Evolutionary conservation across 2,329 filamentous ascomycete genomes (phyloP), one percentile per base, ranked within the genome.

Genomic region (Fusarium tupiense): DNA sequence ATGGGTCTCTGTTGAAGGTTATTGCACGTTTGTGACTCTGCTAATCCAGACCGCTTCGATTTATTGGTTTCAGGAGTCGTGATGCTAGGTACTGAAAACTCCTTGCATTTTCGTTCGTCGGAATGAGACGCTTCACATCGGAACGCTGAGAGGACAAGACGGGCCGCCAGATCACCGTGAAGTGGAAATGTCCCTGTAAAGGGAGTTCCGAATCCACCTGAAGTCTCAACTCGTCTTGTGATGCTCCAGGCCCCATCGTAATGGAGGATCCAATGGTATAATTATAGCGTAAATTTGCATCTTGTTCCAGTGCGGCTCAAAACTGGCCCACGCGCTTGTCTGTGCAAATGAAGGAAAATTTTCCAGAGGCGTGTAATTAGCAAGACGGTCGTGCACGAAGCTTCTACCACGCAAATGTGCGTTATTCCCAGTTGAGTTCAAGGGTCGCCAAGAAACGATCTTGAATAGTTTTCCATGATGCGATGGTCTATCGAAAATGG

Each of bases 281-380:
- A 78, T 78, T 74, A 77, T 77, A 77, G 74, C 74, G 76, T 78
- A 77, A 78, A 66, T 65, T 73, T 72, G 68, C 72, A 69, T 63
- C 76, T 65, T 71, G 54, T 74, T 66, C 60, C 60, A 66, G 71
- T 78, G 76, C 74, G 76, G 76, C 76, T 78, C 76, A 75, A 75
- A 70, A 69, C 52, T 69, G 64, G 65, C 16, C 72, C 65, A 49
- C 35, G 64, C 61, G 43, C 56, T 40, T 64, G 56, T 52, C 37
- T 62, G 37, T 56, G 54, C 69, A 53, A 70, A 49, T 29, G 52
- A 47, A 52, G 63, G 59, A 69, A 69, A 49, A 31, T 65, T 70
- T 57, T 72, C 53, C 31, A 29, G 35, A 56, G 71, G 69, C 19
- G 72, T 75, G 72, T 38, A 29, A 26, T 35, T 74, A 74, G 31